Evolutionary conservation across 1,139 yeast genomes (phyloP).

Genomic region (Entelexis sorbosivorans): DNA sequence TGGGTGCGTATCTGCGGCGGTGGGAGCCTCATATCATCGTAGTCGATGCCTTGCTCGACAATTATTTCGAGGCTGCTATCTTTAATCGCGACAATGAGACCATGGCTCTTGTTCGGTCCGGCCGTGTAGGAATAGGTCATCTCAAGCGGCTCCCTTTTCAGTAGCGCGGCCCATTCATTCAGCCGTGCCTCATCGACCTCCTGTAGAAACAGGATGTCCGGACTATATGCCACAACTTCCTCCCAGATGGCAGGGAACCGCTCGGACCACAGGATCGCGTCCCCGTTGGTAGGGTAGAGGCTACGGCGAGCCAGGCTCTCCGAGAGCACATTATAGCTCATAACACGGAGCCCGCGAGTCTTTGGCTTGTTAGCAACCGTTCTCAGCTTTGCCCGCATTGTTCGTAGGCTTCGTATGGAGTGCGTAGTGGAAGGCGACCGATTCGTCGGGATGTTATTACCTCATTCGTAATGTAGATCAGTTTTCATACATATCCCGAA

Average conservation of each 20-base stretch:
- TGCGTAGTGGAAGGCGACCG: too few relatives aligned
- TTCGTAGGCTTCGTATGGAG: too few relatives aligned
- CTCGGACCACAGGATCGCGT: slow-evolving; percentile 12
- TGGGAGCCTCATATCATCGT: neutral
- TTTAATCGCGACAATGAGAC: slow-evolving; percentile 19
- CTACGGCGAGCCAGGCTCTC: slow-evolving; percentile 20
- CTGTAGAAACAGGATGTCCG: slow-evolving; percentile 21
- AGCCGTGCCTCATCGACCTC: slow-evolving; percentile 20
- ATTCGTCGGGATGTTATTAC: too few relatives aligned
- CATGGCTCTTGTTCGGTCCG: slow-evolving; percentile 17
- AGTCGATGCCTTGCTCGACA: neutral
- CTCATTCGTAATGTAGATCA: too few relatives aligned
- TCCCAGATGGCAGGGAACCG: slow-evolving; percentile 15
- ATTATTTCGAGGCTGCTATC: neutral
- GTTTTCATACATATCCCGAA: too few relatives aligned
- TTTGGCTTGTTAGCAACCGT: neutral
- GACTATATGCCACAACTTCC: slow-evolving; percentile 21
- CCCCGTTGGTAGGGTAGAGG: slow-evolving; percentile 21
- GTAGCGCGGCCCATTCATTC: slow-evolving; percentile 8
- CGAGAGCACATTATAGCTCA: slow-evolving; percentile 23
- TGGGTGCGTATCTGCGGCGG: slow-evolving; percentile 15
- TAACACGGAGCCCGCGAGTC: slow-evolving; percentile 9
- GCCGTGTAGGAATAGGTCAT: neutral
- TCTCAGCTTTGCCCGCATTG: neutral
- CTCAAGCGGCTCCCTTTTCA: neutral